Evolutionary conservation across 2,329 filamentous ascomycete species (phyloP), one percentile per base, ranked within the genome.

Genomic region (Colletotrichum sp.): DNA sequence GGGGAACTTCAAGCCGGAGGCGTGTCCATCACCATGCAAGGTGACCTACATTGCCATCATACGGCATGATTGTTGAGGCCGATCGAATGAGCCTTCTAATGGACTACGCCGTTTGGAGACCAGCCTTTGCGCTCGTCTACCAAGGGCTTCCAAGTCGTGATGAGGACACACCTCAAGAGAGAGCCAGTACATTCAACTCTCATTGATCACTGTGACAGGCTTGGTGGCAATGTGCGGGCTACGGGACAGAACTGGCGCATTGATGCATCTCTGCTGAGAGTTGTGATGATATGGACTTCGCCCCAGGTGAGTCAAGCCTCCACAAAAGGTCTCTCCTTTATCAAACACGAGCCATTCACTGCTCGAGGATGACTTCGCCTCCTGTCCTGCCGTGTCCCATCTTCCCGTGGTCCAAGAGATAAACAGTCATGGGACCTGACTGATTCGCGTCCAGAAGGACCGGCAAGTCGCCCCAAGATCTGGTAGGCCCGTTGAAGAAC

Each of bases 21-120:
- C 57, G 28, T 70, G 48, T 66, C 32, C 48, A 60, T 43, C 34
- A 38, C 64, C 36, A 75, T 75, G 70, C 74, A 75, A 43, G 21
- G 34, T 75, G 48, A 75, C 70, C 70, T 73, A 30, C 32, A 64
- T 73, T 24, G 74, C 70, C 74, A 69, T 73, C 70, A 68, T 75
- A 24, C 28, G 58, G 64, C 74, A 75, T 75, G 43, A 60, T 60
- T 75, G 64, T 73, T 60, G 48, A 73, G 70, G 73, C 21, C 73
- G 69, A 75, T 72, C 63, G 55, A 21, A 60, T 36, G 34, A 36
- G 57, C 34, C 18, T 60, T 64, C 74, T 28, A 38, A 52, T 28
- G 43, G n/a, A 38, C 70, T 38, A 28, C 24, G 26, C 43, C 21
- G n/a, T 21, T 16, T 21, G 30, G n/a, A 32, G 9, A 52, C n/a